Evolutionary conservation across 2,329 filamentous ascomycete species (phyloP), one percentile per base, ranked within the genome.

Genomic region (Chaetomium strumarium): DNA sequence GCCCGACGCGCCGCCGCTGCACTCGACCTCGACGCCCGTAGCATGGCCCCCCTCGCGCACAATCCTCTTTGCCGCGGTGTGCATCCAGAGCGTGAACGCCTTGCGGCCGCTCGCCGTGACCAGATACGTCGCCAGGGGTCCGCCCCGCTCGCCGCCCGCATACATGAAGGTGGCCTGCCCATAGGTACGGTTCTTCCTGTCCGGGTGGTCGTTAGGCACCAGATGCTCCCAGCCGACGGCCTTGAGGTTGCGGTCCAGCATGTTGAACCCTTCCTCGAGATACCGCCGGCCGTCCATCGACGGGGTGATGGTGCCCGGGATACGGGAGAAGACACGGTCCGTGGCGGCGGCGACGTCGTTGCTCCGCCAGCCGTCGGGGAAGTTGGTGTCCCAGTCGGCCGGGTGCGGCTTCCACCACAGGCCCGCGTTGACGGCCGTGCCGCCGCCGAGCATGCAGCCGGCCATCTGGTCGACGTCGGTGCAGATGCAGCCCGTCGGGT

Each of bases 391-490:
- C 72, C 85, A 89, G 64, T 90, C 86, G 13, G 34, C 53, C 13
- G 58, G 55, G n/a, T 55, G 44, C 44, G 60, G 60, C 65, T 61
- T 59, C 73, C 76, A 85, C 78, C 82, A 87, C 34, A 88, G 73
- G 20, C 81, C 83, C 45, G 84, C 79, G 59, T 88, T 88, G 63
- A 87, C 74, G 17, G 81, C 79, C 8, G 81, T 79, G 9, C 81
- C 81, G 50, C 85, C 85, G 50, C 85, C 85, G 3, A 88, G 76
- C 43, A 88, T 74, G 56, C 85, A 88, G 12, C 83, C 85, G 13
- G 83, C 82, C 81, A 87, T 86, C 61, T 85, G 81, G 56, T 85
- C 83, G n/a, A 80, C 81, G 64, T 88, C 85, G 3, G 75, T 76
- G 67, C 85, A 88, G 31, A 80, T 78, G 57, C 86, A 80, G 19